Conservation (phyloP, 1,139 yeast genomes). For the Wickerhamiella infanticola region DNA sequence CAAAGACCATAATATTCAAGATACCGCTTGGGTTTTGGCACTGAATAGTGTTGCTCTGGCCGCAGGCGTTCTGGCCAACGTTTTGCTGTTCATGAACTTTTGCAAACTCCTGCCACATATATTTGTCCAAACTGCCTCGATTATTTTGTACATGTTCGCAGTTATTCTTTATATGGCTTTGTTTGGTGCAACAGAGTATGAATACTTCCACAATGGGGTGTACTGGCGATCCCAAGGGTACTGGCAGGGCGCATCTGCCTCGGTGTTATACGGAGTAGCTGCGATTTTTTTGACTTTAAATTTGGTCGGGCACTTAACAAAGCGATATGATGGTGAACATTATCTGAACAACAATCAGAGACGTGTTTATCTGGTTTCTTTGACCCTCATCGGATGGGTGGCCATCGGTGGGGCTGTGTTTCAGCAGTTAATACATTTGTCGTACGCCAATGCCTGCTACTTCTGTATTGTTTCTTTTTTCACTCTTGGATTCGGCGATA, state of each 20-base stretch:
- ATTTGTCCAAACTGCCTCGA: slow-evolving; percentile 35
- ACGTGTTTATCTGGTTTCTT: slow-evolving; percentile 54
- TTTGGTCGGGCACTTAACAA: slow-evolving; percentile 40
- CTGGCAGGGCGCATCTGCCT: slow-evolving; percentile 61
- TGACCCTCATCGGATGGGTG: slow-evolving; percentile 51
- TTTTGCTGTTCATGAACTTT: slow-evolving; percentile 51
- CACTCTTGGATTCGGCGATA: slow-evolving; percentile 72
- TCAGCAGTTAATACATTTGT: slow-evolving; percentile 27
- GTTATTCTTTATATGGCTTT: slow-evolving; percentile 30
- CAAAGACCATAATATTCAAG: slow-evolving; percentile 15
- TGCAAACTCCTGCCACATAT: slow-evolving; percentile 40
- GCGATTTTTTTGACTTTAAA: slow-evolving; percentile 39
- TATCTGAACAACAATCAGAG: slow-evolving; percentile 45
- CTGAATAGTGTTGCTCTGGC: slow-evolving; percentile 48
- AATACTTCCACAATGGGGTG: slow-evolving; percentile 14
- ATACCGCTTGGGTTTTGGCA: slow-evolving; percentile 31
- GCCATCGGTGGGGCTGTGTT: slow-evolving; percentile 45
- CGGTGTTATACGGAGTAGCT: slow-evolving; percentile 42
- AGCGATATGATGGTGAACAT: slow-evolving; percentile 53
- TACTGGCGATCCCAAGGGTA: slow-evolving; percentile 41
- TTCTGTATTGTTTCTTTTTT: slow-evolving; percentile 55
- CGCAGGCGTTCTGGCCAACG: slow-evolving; percentile 50
- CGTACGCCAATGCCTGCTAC: slow-evolving; percentile 51
- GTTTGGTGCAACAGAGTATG: slow-evolving; percentile 25
- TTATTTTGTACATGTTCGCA: slow-evolving; percentile 8